Percentiles rank a stretch among this genome's conserved stretches.
phyloP scores from a whole-genome alignment of 208 protist species.

The Willaertia magna region DNA sequence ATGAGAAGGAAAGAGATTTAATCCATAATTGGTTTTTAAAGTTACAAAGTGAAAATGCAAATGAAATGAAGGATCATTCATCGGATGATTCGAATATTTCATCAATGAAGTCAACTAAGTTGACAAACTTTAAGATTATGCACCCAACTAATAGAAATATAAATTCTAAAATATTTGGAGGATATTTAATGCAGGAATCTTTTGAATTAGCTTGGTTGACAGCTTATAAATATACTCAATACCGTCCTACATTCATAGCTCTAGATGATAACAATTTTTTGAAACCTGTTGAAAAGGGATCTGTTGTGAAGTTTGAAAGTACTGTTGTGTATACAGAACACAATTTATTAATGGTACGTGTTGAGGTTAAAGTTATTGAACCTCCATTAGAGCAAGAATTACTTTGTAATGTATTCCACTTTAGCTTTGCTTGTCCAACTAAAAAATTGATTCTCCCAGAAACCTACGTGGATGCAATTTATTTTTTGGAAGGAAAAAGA shows the following conservation, averaged over 20 bases:
- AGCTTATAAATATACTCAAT: constrained; percentile 14
- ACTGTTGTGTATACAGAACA: background rate
- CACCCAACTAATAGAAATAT: constrained; percentile 31
- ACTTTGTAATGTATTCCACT: constrained; percentile 28
- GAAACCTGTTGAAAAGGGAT: constrained; percentile 25
- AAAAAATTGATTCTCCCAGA: background rate
- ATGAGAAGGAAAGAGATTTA: background rate
- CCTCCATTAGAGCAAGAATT: constrained; percentile 9
- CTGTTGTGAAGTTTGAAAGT: constrained; percentile 17
- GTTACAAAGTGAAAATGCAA: too few species aligned
- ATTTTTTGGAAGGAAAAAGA: constrained; percentile 1
- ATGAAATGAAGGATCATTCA: background rate
- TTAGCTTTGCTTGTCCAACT: constrained; percentile 15
- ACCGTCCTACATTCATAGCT: constrained; percentile 16
- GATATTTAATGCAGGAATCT: constrained; percentile 21
- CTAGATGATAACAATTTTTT: constrained; percentile 29
- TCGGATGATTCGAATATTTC: background rate
- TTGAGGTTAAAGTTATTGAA: constrained; percentile 16
- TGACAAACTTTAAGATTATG: constrained; percentile 13
- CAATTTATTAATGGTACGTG: constrained; percentile 13
- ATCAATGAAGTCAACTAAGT: constrained; percentile 16
- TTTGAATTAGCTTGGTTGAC: constrained; percentile 25
- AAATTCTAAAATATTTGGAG: constrained; percentile 30
- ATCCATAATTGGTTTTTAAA: constrained; percentile 28
- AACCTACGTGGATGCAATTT: background rate